Evolutionary conservation across 805 yeast genomes (phyloP).

Genomic region (Lachancea dasiensis): DNA sequence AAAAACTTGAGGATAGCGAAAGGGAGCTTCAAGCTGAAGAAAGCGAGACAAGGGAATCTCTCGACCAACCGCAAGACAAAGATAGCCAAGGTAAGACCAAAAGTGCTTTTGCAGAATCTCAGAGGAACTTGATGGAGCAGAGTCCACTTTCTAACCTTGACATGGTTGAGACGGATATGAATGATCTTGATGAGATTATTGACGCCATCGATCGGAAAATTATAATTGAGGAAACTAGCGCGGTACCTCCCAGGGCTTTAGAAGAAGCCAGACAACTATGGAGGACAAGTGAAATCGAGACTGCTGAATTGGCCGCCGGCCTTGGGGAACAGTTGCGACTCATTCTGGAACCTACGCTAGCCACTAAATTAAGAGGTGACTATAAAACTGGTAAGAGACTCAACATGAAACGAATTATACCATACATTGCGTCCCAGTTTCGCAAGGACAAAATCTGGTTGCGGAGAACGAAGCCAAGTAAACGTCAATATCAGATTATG

Average conservation of each 20-base stretch:
- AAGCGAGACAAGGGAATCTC: constrained; percentile 26
- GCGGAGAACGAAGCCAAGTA: constrained; percentile 94
- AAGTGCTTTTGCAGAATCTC: constrained; percentile 48
- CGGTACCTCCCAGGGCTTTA: constrained; percentile 42
- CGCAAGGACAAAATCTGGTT: constrained; percentile 98
- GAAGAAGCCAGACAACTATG: constrained; percentile 74
- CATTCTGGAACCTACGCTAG: constrained; percentile 90
- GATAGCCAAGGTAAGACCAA: constrained; percentile 40
- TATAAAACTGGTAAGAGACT: constrained; percentile 95
- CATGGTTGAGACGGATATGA: constrained; percentile 23
- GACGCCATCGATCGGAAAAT: constrained; percentile 33
- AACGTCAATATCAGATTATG: constrained; percentile 96
- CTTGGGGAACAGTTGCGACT: constrained; percentile 89
- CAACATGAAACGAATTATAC: constrained; percentile 95
- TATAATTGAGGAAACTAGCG: constrained; percentile 22
- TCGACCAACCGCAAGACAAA: constrained; percentile 20
- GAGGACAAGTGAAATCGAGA: constrained; percentile 76
- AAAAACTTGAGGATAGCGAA: constrained; percentile 33
- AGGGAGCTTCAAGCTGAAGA: constrained; percentile 30
- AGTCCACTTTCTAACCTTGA: constrained; percentile 24
- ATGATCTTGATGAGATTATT: constrained; percentile 29
- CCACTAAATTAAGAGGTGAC: constrained; percentile 94
- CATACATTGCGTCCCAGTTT: constrained; percentile 95
- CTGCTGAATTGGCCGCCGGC: constrained; percentile 80
- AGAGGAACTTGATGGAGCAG: constrained; percentile 30